Evolutionary conservation across 78 protist genomes (phyloP), one percentile per base, ranked within the genome.

Genomic region (Neovahlkampfia damariscottae): DNA sequence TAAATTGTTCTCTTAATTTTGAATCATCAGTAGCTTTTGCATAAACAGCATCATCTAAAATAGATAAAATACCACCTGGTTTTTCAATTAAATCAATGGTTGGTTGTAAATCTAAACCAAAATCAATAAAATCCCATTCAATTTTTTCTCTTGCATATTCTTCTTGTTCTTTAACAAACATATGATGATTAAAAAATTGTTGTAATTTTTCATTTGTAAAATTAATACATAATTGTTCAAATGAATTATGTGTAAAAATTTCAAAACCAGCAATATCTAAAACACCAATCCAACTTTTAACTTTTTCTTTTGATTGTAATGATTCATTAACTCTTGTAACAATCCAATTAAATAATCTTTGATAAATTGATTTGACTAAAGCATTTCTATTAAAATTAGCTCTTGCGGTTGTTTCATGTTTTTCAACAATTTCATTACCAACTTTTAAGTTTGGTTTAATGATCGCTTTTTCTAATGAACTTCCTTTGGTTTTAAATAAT

Each of bases 261-360:
- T 91, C 96, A 68, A 91, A 91, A 70, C 96, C 96, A 62, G 87
- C 88, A 66, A 91, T 91, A 79, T 91, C 96, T 59, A 91, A 79
- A 34, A 91, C 84, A 68, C 96, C 94, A 67, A 88, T 86, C 68
- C 80, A 86, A 9, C 78, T 72, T 70, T 84, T 28, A 9, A 70
- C 36, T 30, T 8, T 62, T 8, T 32, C 9, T 10, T 71, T 77
- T 27, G 9, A 74, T 9, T 31, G 81, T 3, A 73, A 66, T 82
- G 67, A 74, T 31, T 7, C 41, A 70, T 86, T 86, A 82, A 89
- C 37, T 28, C 84, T 70, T 5, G 77, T 70, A 27, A 88, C 91
- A 5, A 90, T 40, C 87, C 89, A 80, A 38, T 77, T 80, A 58
- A 91, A 91, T 7, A 81, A 70, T 67, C 79, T 71, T 38, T 85